Evolutionary conservation across 2,329 filamentous ascomycete genomes (phyloP).

Genomic region (Apiospora phragmitis): DNA sequence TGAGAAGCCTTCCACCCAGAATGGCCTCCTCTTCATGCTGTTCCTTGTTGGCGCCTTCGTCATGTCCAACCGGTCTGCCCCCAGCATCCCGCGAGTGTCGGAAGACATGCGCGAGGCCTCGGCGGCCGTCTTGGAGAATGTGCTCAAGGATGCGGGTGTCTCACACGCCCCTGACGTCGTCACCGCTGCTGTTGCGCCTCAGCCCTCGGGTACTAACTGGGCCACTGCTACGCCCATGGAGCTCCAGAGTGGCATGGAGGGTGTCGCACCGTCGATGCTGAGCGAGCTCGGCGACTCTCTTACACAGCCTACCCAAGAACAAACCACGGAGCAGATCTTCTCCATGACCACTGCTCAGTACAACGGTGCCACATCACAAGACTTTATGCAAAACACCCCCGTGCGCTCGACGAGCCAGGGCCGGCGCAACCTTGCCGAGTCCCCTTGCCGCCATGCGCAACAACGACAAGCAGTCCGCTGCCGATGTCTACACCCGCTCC

Average conservation of each 20-base stretch:
- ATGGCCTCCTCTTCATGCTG: constrained; percentile 87
- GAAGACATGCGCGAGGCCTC: constrained; percentile 80
- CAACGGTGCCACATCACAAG: constrained; percentile 76
- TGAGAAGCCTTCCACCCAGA: constrained; percentile 71
- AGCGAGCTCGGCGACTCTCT: constrained; percentile 68
- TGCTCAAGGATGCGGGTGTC: constrained; percentile 78
- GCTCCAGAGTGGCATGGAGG: constrained; percentile 45
- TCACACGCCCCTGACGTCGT: constrained; percentile 40
- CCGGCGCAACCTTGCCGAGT: constrained; percentile 76
- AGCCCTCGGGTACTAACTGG: constrained; percentile 54
- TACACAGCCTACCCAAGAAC: constrained; percentile 76
- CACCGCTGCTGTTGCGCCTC: constrained; percentile 49
- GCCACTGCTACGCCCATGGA: constrained; percentile 38
- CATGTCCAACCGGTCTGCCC: constrained; percentile 76
- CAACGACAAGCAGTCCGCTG: constrained; percentile 69
- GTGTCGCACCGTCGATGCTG: constrained; percentile 59
- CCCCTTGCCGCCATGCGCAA: constrained; percentile 76
- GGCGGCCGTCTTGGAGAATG: constrained; percentile 74
- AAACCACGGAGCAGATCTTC: constrained; percentile 87
- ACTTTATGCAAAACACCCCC: constrained; percentile 63
- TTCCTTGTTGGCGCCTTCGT: constrained; percentile 96
- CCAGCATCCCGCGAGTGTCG: constrained; percentile 74
- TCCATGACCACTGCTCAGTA: constrained; percentile 85
- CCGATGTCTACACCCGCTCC: constrained; percentile 90
- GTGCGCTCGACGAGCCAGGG: constrained; percentile 60